phyloP scores from a whole-genome alignment of 495 filamentous ascomycete genomes.

The Aspergillus asperescens region DNA sequence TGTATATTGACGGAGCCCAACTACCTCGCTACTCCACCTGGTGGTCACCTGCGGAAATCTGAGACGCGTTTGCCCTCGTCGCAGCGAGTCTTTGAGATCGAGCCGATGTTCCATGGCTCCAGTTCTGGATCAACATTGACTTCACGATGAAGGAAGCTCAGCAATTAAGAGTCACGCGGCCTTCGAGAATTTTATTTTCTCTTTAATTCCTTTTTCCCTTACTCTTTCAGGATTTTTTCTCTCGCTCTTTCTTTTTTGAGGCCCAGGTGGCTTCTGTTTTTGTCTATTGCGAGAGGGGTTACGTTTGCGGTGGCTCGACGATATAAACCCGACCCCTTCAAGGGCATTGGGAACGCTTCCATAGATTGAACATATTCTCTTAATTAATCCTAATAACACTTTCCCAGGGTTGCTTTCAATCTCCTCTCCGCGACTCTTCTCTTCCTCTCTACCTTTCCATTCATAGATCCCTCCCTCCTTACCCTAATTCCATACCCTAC shows the following conservation, averaged over 20 bases:
- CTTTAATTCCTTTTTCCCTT: neutral
- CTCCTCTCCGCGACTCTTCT: neutral
- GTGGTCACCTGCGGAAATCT: neutral
- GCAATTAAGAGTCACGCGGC: neutral
- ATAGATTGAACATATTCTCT: no score
- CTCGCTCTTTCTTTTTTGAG: neutral
- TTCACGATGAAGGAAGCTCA: neutral
- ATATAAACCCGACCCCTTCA: neutral
- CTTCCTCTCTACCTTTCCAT: neutral
- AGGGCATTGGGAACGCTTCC: neutral
- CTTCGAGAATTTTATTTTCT: neutral
- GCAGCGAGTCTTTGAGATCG: neutral
- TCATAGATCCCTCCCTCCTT: neutral
- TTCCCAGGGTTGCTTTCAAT: no score
- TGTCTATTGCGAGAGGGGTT: neutral
- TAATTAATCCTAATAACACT: neutral
- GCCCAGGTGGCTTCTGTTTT: no score
- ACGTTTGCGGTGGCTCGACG: slow-evolving; percentile 1
- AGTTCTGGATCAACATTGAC: neutral
- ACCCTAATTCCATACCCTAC: neutral
- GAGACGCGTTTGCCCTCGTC: neutral
- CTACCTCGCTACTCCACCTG: neutral
- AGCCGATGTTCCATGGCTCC: neutral
- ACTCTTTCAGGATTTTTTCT: neutral
- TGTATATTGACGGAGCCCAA: neutral